phyloP scores from a whole-genome alignment of 768 basidiomycete species.

The Suillus discolor region DNA sequence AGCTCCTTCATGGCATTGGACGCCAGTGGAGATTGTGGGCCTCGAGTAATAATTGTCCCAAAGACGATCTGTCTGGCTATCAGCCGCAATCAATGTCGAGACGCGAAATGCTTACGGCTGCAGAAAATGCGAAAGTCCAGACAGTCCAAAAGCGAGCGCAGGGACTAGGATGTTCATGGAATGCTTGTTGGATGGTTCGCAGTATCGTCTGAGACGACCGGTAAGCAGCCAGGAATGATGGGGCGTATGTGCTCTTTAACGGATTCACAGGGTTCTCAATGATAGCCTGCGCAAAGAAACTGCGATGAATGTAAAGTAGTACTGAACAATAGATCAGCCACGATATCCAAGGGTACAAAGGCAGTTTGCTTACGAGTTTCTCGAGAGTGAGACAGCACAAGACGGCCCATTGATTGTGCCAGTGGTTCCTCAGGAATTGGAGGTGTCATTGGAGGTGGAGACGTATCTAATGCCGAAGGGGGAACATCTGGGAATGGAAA shows the following conservation, averaged over 20 bases:
- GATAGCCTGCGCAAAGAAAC: slow-evolving; percentile 73
- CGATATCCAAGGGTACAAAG: neutral
- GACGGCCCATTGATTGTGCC: slow-evolving; percentile 40
- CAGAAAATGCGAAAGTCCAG: slow-evolving; percentile 64
- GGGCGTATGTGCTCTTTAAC: slow-evolving; percentile 63
- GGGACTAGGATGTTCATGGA: slow-evolving; percentile 45
- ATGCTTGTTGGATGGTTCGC: slow-evolving; percentile 51
- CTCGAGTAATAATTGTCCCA: slow-evolving; percentile 76
- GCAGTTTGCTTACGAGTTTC: slow-evolving; percentile 37
- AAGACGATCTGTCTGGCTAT: slow-evolving; percentile 62
- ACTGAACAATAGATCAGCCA: slow-evolving; percentile 35
- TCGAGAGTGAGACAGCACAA: slow-evolving; percentile 37
- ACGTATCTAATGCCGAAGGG: slow-evolving; percentile 33
- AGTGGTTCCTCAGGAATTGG: slow-evolving; percentile 16
- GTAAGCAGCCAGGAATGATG: slow-evolving; percentile 66
- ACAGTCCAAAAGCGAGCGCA: slow-evolving; percentile 60
- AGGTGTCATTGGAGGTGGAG: slow-evolving; percentile 11
- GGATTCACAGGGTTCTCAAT: slow-evolving; percentile 69
- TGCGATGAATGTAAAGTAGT: slow-evolving; percentile 63
- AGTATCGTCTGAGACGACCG: slow-evolving; percentile 59
- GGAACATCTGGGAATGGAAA: slow-evolving; percentile 54
- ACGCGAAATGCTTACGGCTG: slow-evolving; percentile 41
- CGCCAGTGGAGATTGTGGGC: slow-evolving; percentile 70
- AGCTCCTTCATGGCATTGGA: slow-evolving; percentile 68
- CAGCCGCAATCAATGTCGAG: slow-evolving; percentile 1